These are phyloP conservation scores for Nigrospora oryzae DNA, from an alignment of 2,329 filamentous ascomycete species.

Conservation along the genomic window DNA sequence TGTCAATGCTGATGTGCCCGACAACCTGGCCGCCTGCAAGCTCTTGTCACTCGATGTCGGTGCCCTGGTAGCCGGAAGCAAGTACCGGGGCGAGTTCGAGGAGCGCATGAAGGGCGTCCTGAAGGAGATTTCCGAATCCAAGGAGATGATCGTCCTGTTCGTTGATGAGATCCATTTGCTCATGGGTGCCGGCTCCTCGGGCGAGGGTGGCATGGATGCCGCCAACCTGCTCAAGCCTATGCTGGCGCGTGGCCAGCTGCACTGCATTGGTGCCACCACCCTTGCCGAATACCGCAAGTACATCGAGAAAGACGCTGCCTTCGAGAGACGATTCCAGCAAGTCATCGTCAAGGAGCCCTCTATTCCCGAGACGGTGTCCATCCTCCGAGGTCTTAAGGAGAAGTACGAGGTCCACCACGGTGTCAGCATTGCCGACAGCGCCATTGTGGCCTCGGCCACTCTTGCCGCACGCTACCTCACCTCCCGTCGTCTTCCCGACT, in stretches of 20 bases:
- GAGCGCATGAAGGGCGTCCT: slow-evolving; percentile 98
- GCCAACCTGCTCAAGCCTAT: slow-evolving; percentile 97
- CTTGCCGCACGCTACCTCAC: slow-evolving; percentile 92
- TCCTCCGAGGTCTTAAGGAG: slow-evolving; percentile 96
- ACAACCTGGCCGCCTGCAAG: slow-evolving; percentile 89
- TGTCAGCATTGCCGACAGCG: slow-evolving; percentile 91
- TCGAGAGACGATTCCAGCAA: slow-evolving; percentile 97
- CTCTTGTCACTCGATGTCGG: slow-evolving; percentile 93
- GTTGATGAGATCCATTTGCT: slow-evolving; percentile 98
- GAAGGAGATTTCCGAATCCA: slow-evolving; percentile 91
- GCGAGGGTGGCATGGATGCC: slow-evolving; percentile 97
- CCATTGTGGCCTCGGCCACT: slow-evolving; percentile 84
- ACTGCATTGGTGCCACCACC: slow-evolving; percentile 96
- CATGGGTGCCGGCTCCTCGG: slow-evolving; percentile 92
- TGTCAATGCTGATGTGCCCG: slow-evolving; percentile 91
- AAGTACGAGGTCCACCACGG: slow-evolving; percentile 97
- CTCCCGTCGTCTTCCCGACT: slow-evolving; percentile 82
- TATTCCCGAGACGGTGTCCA: slow-evolving; percentile 86
- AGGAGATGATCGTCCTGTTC: slow-evolving; percentile 95
- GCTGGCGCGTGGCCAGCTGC: slow-evolving; percentile 90
- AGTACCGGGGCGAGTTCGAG: slow-evolving; percentile 97
- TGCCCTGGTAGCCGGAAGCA: slow-evolving; percentile 90
- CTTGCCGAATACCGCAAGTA: slow-evolving; percentile 96
- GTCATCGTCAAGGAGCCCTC: slow-evolving; percentile 92
- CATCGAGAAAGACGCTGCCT: slow-evolving; percentile 96